These are phyloP conservation scores for Chrysopogon serrulatus DNA, from an alignment of 176 grass and related monocot genomes.

Conservation along the genomic window DNA sequence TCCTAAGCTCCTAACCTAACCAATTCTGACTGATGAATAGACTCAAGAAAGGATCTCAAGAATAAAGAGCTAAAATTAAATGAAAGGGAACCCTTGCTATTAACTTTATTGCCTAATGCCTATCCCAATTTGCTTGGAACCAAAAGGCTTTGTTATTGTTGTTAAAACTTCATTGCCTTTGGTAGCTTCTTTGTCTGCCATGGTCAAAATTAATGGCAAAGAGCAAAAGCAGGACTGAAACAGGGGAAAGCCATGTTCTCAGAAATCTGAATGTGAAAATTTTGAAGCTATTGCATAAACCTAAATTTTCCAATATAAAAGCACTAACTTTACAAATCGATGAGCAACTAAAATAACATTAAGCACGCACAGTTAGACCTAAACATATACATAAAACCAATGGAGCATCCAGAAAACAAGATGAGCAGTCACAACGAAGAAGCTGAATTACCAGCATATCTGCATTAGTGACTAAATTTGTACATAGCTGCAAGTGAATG, in stretches of 20 bases:
- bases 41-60: neutral
- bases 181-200: neutral
- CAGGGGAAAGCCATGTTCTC: neutral
- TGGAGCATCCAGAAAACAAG: neutral
- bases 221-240: neutral
- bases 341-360: neutral
- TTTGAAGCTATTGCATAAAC: neutral
- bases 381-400: slow-evolving; percentile 9
- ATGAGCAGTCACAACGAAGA: neutral
- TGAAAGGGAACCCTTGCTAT: neutral
- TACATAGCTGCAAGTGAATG: neutral
- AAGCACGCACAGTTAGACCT: neutral
- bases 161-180: neutral
- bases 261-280: neutral
- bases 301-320: neutral
- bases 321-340: neutral
- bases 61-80: neutral
- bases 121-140: neutral
- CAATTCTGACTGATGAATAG: neutral
- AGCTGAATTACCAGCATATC: slow-evolving; percentile 12
- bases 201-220: neutral
- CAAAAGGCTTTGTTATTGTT: neutral
- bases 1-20: neutral
- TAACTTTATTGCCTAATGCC: neutral
- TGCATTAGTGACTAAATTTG: slow-evolving; percentile 11